Base-by-base conservation (phyloP, 2,329 filamentous ascomycete genomes). In the Aureobasidium sp. region DNA sequence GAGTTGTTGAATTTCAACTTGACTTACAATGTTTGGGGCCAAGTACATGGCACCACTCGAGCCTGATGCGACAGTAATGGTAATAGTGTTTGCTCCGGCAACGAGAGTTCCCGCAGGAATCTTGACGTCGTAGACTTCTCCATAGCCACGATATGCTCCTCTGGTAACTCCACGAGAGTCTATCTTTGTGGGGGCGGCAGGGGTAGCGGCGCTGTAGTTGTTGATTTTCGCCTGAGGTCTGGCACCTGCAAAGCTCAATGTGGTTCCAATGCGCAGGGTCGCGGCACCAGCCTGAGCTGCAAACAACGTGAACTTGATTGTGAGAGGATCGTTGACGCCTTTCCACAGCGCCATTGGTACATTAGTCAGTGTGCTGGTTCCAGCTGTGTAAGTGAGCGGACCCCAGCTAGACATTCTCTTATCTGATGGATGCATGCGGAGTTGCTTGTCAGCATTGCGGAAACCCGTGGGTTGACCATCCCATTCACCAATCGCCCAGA, bases 261-360 rank as follows among this genome's bases (percentile, higher is more conserved):
- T 88, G 0, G 85, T 88, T 5, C 83, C 85, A 63, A 88, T 81
- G 47, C 85, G 79, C 29, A 88, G 78, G 0, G 84, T 88, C 1
- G 82, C 80, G 2, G 81, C 74, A 0, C 74, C 78, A 5, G 82
- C 78, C 49, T 71, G 67, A 2, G 77, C 77, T 17, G 81, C 77
- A 14, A 70, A 72, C 0, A 85, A 77, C 29, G 77, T 80, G 71
- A 88, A 85, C 47, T 79, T 79, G 72, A 88, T 86, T 1, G 81
- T 86, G 15, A 83, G 75, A 0, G 82, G 81, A 63, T 77, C 78
- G 72, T 87, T 87, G 61, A 82, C 79, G 27, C 70, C 71, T 70
- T 86, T 83, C 74, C 86, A 85, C 29, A 87, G 70, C 0, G 85
- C 85, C 85, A 88, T 88, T 47, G 85, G 85, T 68, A 88, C 85